Evolutionary conservation across 108 stramenopile genomes (phyloP), one percentile per base, ranked within the genome.

Genomic region (Stephanodiscus minutulus): DNA sequence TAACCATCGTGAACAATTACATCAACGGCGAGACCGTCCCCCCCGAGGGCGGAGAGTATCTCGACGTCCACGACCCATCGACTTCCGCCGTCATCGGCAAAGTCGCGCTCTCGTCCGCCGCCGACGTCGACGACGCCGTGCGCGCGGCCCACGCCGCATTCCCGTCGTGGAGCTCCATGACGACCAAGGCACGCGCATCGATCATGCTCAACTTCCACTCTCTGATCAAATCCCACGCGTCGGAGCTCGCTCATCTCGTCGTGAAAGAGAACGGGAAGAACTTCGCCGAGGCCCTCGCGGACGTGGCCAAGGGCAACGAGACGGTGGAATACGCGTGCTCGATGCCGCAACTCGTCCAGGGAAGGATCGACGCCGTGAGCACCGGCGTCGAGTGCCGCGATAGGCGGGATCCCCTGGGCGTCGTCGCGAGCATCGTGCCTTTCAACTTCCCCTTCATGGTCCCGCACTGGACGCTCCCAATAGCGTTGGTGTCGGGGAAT

Each of bases 221-320:
- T 10, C 71, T 98, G 39, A 77, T 99, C 9, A 70, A 81, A 17
- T 50, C 82, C 33, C 80, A 97, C 77, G 84, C 91, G 22, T 50
- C 90, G 48, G 96, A 96, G 70, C 64, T 99, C 61, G 97, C 97
- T 1, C 70, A 74, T 33, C 61, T 97, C 29, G 95, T 98, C 58
- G 96, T 96, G 12, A 66, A 53, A 9, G 98, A 99, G 81, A 97
- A 98, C 62, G 98, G 99, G 13, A 98, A 98, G 87, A 98, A 98
- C 73, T 82, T 93, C 8, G 92, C 95, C 24, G 99, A 99, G 77
- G 98, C 97, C 7, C 48, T 92, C 68, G 97, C 96, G 29, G 96
- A 96, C 67, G 94, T 97, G 36, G 96, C 98, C 72, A 98, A 98
- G 75, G 98, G 97, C 5, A 96, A 97, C 53, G 98, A 98, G 76